These are phyloP conservation scores for Lizonia empirigonia DNA, from an alignment of 2,329 filamentous ascomycete genomes.

Conservation along the genomic window DNA sequence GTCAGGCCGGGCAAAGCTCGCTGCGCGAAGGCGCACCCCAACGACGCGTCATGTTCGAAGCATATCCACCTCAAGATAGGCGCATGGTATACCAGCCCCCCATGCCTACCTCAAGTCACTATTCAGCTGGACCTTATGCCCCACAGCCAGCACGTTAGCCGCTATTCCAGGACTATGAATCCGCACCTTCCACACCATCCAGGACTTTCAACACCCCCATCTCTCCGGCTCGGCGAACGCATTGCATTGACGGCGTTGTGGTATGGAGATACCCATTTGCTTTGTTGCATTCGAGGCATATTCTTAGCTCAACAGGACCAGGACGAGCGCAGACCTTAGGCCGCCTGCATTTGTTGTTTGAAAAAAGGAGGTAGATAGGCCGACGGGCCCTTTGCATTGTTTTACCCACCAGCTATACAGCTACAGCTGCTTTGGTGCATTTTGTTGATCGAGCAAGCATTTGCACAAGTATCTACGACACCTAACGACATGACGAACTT, in stretches of 20 bases:
- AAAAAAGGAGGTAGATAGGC: not conserved
- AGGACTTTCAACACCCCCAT: constrained; percentile 14
- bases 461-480: constrained; percentile 1
- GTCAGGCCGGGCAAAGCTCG: constrained; percentile 36
- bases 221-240: constrained; percentile 30
- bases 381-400: not conserved
- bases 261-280: constrained; percentile 38
- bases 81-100: constrained; percentile 29
- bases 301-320: constrained; percentile 6
- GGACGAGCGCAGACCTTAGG: too few relatives aligned
- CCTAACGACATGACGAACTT: constrained; percentile 9
- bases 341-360: too few relatives aligned
- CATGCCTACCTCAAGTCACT: constrained; percentile 31
- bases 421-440: too few relatives aligned
- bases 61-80: constrained; percentile 35
- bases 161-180: not conserved
- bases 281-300: constrained; percentile 26
- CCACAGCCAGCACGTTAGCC: constrained; percentile 36
- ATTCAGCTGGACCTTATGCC: constrained; percentile 35
- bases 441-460: constrained; percentile 1
- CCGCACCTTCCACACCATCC: not conserved
- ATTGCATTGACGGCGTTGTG: constrained; percentile 43
- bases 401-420: not conserved
- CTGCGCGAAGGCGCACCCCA: constrained; percentile 37
- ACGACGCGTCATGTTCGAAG: constrained; percentile 47